phyloP scores from a whole-genome alignment of 2,329 filamentous ascomycete genomes.

The Fusarium haematococcum region DNA sequence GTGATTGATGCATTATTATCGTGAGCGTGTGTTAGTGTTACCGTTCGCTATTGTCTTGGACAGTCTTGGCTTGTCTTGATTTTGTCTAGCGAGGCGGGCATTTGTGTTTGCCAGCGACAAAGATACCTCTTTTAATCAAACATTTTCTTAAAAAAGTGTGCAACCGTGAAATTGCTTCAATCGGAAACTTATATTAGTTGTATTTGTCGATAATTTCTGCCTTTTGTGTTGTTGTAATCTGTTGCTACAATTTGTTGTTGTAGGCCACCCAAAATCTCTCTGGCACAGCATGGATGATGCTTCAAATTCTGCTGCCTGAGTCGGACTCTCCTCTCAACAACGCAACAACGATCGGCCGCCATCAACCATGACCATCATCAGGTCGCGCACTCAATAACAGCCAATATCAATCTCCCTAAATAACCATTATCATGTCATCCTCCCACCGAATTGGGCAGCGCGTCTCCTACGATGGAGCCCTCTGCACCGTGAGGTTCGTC shows the following conservation, averaged over 20 bases:
- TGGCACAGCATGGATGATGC: not conserved
- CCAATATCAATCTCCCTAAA: not conserved
- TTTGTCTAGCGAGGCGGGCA: constrained; percentile 1
- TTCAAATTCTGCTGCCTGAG: constrained; percentile 36
- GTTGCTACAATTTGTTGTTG: not conserved
- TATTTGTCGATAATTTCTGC: not conserved
- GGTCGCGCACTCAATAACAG: not conserved
- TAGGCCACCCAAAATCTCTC: not conserved
- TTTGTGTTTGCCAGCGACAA: not conserved
- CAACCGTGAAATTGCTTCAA: not conserved
- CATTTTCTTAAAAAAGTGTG: not conserved
- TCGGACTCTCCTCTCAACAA: constrained; percentile 2
- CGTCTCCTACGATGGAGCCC: constrained; percentile 79
- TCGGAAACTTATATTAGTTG: not conserved
- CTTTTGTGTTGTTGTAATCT: not conserved
- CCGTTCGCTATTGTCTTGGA: not conserved
- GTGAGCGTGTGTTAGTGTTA: not conserved
- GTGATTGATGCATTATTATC: not conserved
- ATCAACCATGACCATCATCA: constrained; percentile 1
- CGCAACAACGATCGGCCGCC: not conserved
- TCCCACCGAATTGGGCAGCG: constrained; percentile 74
- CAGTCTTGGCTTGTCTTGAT: not conserved
- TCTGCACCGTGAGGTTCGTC: constrained; percentile 88
- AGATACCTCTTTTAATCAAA: not conserved
- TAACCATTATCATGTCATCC: constrained; percentile 50